A percentile compares a stretch with the other conserved stretches of the same genome.
phyloP scores from a whole-genome alignment of 2,329 filamentous ascomycete species.

The Lomentospora prolificans region DNA sequence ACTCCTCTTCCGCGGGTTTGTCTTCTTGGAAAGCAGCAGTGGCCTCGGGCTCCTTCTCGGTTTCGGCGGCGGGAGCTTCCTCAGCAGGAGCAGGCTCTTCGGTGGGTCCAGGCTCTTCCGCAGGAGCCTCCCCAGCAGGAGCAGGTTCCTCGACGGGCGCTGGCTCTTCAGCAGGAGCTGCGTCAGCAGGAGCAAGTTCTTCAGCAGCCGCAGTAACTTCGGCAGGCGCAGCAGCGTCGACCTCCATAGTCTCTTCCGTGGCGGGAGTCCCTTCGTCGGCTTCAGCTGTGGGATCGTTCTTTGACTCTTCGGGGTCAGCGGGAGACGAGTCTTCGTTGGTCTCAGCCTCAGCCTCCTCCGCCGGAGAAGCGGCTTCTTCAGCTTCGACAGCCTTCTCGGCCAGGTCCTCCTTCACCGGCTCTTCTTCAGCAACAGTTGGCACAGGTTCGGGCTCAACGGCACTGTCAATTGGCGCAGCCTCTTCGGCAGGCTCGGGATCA shows the following conservation, averaged over 20 bases:
- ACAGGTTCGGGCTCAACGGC: background rate
- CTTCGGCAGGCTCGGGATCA: background rate
- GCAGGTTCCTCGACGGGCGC: background rate
- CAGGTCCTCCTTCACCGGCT: too few relatives aligned
- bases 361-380: too few relatives aligned
- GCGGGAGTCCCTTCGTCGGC: too few relatives aligned
- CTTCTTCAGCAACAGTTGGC: background rate
- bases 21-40: constrained; percentile 12
- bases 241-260: too few relatives aligned
- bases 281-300: too few relatives aligned
- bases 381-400: too few relatives aligned
- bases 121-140: background rate
- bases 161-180: too few relatives aligned
- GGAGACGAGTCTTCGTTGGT: too few relatives aligned
- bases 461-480: background rate
- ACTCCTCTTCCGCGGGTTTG: too few relatives aligned
- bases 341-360: too few relatives aligned
- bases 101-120: background rate
- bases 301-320: too few relatives aligned
- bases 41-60: constrained; percentile 13
- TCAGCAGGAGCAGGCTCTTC: background rate
- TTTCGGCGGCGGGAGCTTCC: background rate
- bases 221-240: background rate
- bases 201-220: background rate
- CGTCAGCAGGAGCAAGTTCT: background rate